Percentiles rank a stretch among this genome's conserved stretches.
These are phyloP conservation scores for Globisporangium cylindrosporum DNA, from an alignment of 352 stramenopile genomes.

Conservation along the genomic window DNA sequence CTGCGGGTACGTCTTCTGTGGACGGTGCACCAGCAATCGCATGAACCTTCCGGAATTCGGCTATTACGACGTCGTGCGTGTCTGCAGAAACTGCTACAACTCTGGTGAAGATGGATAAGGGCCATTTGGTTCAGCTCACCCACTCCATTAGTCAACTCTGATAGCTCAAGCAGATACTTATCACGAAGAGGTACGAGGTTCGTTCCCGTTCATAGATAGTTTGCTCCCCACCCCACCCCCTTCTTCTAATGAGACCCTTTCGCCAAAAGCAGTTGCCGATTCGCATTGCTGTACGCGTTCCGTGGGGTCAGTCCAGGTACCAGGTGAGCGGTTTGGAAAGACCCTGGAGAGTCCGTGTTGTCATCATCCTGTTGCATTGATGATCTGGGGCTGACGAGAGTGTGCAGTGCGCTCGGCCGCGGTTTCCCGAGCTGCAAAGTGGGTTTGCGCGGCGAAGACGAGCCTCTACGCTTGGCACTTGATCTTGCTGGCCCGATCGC, in stretches of 20 bases:
- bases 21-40: conserved; percentile 73
- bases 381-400: not conserved
- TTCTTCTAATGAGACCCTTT: conserved; percentile 5
- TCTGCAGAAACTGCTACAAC: conserved; percentile 81
- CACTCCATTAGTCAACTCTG: not conserved
- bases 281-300: conserved; percentile 42
- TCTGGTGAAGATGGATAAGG: conserved; percentile 56
- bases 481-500: conserved; percentile 19
- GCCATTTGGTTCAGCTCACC: not conserved
- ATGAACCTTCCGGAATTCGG: conserved; percentile 87
- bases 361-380: not conserved
- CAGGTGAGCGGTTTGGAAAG: conserved; percentile 28
- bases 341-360: conserved; percentile 9
- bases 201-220: not conserved
- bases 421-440: conserved; percentile 3
- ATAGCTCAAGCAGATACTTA: not conserved
- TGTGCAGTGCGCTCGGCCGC: not conserved
- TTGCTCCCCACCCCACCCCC: not conserved
- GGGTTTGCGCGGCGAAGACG: not conserved
- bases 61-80: conserved; percentile 84
- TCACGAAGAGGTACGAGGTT: not conserved
- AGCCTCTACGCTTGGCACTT: not conserved
- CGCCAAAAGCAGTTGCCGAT: conserved; percentile 39
- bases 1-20: conserved; percentile 84
- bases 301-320: conserved; percentile 38